Base-by-base conservation (phyloP, 768 basidiomycete genomes). In the Lactifluus echinatus region DNA sequence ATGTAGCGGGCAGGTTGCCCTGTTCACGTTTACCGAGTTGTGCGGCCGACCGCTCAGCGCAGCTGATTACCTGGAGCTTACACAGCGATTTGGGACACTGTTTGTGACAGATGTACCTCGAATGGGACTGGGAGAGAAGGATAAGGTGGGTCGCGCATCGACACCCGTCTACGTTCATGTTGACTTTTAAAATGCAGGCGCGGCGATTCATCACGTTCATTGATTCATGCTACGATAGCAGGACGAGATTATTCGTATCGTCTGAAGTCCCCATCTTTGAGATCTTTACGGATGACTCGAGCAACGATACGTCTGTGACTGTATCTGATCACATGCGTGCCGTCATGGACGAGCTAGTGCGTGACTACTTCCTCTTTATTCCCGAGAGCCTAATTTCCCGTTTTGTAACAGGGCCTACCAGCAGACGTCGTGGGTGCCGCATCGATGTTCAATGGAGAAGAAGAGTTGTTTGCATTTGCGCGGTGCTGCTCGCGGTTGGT, bases 181-280 rank as follows among this genome's bases (percentile, higher is more conserved):
- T 43, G 56, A 55, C 12, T 42, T 50, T 28, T 44, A 33, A n/a
- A n/a, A n/a, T 50, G 8, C 62, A 90, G 89, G 94, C 94, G 19
- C 78, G 96, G 64, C 75, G 96, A 60, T 98, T 99, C 68, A 99
- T 99, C 67, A 94, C 94, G 0, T 97, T 98, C 69, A 86, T 99
- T 64, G 96, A 99, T 74, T 88, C 93, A 23, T 94, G 92, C 66
- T 95, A 95, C 65, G 93, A 95, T 68, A 93, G 84, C 75, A 89
- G 86, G 87, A 94, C 92, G 2, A 92, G 90, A 68, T 76, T 99
- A 8, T 93, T 95, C 72, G 79, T 89, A 51, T 86, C 93, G 2
- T 97, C 94, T 10, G 89, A 95, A 69, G 91, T 92, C 0, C 93
- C 94, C 8, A 85, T 99, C 42, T 84, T 81, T 69, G 79, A 91